These are phyloP conservation scores for Dactylis glomerata DNA, from an alignment of 176 grass and related monocot genomes.

Conservation along the genomic window DNA sequence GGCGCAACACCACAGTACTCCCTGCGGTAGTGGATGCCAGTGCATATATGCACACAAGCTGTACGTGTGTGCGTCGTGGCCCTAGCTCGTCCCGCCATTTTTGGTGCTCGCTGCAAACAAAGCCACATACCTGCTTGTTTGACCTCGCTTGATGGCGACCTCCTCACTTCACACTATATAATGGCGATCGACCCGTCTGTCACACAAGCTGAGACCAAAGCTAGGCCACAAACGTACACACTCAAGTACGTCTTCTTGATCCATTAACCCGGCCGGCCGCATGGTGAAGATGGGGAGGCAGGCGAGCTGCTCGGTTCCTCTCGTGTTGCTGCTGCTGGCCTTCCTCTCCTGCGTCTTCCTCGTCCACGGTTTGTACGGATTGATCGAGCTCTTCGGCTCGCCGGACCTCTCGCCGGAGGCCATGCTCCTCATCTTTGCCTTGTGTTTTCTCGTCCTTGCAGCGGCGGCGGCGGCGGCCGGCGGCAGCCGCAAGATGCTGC, in stretches of 20 bases:
- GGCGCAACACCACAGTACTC: neutral
- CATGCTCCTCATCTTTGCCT: slow-evolving; percentile 41
- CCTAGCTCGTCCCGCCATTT: slow-evolving; percentile 9
- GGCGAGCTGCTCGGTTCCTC: slow-evolving; percentile 30
- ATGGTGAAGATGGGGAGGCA: slow-evolving; percentile 31
- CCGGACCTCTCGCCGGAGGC: slow-evolving; percentile 41
- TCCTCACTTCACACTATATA: slow-evolving; percentile 29
- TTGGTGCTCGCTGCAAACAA: neutral
- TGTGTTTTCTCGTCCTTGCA: slow-evolving; percentile 44
- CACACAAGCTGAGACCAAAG: neutral
- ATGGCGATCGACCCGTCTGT: neutral
- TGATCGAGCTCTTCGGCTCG: slow-evolving; percentile 46
- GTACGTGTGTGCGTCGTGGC: slow-evolving; percentile 7
- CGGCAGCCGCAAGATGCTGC: slow-evolving; percentile 33
- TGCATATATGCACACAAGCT: neutral
- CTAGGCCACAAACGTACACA: neutral
- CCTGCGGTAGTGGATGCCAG: slow-evolving; percentile 19
- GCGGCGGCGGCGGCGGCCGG: slow-evolving; percentile 9
- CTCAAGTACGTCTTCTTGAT: neutral
- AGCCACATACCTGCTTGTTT: slow-evolving; percentile 31
- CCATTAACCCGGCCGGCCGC: neutral
- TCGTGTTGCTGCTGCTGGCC: slow-evolving; percentile 42
- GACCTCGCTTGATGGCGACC: slow-evolving; percentile 39
- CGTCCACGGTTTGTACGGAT: slow-evolving; percentile 41
- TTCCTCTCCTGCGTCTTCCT: slow-evolving; percentile 43